A percentile compares a stretch with the other conserved stretches of the same genome.
These are phyloP conservation scores for Hemileccinum impolitum DNA, from an alignment of 768 basidiomycete genomes.

Conservation along the genomic window DNA sequence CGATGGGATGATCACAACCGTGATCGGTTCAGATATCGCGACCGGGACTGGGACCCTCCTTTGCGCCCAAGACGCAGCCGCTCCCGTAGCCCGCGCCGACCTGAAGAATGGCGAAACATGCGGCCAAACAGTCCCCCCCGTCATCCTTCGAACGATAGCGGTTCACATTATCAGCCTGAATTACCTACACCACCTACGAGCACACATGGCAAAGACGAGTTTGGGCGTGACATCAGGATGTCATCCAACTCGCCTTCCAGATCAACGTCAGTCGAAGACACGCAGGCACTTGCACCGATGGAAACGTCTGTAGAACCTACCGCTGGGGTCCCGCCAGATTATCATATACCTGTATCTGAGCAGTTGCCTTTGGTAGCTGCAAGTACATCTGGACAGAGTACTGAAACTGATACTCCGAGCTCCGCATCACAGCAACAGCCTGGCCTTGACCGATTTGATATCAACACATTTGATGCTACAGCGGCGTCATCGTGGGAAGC, in stretches of 20 bases:
- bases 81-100: conserved; percentile 72
- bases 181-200: conserved; percentile 26
- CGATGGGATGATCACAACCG: conserved; percentile 57
- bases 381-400: conserved; percentile 53
- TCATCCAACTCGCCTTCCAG: conserved; percentile 39
- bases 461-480: conserved; percentile 69
- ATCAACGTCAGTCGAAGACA: conserved; percentile 24
- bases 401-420: conserved; percentile 27
- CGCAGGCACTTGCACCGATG: conserved; percentile 29
- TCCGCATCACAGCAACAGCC: conserved; percentile 39
- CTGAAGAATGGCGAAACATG: conserved; percentile 45
- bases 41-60: conserved; percentile 36
- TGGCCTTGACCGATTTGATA: conserved; percentile 69
- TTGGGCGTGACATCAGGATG: conserved; percentile 76
- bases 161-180: conserved; percentile 18
- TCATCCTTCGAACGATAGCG: conserved; percentile 32
- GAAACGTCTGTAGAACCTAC: conserved; percentile 40
- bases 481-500: conserved; percentile 75
- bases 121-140: conserved; percentile 61
- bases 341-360: conserved; percentile 43
- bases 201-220: conserved; percentile 70
- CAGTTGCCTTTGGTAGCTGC: conserved; percentile 46
- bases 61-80: conserved; percentile 57
- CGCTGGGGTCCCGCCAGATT: conserved; percentile 44
- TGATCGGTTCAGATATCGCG: conserved; percentile 43